Evolutionary conservation across 2,329 filamentous ascomycete genomes (phyloP).

Genomic region (Zymoseptoria passerinii): DNA sequence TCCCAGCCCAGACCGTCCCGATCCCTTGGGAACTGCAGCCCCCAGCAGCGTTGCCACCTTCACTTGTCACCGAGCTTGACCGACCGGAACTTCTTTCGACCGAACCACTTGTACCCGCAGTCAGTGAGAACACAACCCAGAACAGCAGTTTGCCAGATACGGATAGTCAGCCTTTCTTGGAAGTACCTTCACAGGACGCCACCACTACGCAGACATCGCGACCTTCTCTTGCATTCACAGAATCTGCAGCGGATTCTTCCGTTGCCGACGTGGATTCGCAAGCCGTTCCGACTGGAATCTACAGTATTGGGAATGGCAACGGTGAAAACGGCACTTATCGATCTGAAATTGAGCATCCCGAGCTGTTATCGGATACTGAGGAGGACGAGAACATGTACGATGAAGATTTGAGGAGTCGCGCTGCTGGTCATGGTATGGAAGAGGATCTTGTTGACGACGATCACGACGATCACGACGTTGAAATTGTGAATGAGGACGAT

Average conservation of each 20-base stretch:
- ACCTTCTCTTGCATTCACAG: background rate
- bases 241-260: background rate
- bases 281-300: background rate
- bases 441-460: background rate
- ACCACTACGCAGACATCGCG: background rate
- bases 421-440: background rate
- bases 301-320: background rate
- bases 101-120: background rate
- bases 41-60: background rate
- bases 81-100: background rate
- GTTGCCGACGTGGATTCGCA: background rate
- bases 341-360: slow-evolving; percentile 3
- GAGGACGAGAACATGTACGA: slow-evolving; percentile 15
- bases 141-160: background rate
- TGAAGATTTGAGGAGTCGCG: slow-evolving; percentile 4
- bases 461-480: slow-evolving; percentile 2
- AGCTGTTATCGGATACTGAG: slow-evolving; percentile 14
- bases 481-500: slow-evolving; percentile 14
- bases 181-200: background rate
- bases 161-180: background rate
- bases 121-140: background rate
- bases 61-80: background rate
- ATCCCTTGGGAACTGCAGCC: background rate
- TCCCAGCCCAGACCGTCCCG: slow-evolving; percentile 17
- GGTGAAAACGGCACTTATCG: background rate